Base-by-base conservation (phyloP, 2,329 filamentous ascomycete species). In the Alternaria infectoria region DNA sequence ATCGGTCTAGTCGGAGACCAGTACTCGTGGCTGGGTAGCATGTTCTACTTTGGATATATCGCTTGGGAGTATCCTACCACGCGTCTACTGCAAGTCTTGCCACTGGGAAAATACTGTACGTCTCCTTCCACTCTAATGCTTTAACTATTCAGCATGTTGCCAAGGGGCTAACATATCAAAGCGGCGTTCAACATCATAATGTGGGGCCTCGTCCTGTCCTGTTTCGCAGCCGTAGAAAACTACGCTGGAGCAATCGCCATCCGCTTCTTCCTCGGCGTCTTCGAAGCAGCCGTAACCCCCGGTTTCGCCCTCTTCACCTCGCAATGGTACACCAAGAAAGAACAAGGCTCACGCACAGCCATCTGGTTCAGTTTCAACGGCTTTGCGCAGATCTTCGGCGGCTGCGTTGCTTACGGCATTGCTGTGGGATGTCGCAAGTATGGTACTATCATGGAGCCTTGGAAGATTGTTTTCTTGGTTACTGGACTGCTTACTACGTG, bases 331-430 rank as follows among this genome's bases (percentile, higher is more conserved):
- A 92, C 90, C 1, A 89, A 89, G 75, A 83, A 83, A 57, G 90
- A 92, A 74, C 90, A 92, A 79, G 88, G 87, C 2, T 81, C 83
- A 0, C 81, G 90, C 9, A 87, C 86, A 1, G 86, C 85, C 5
- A 86, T 91, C 59, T 92, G 90, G 90, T 91, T 91, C 79, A 85
- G 82, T 54, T 91, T 90, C 81, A 90, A 90, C 65, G 88, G 88
- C 3, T 85, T 85, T 56, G 88, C 86, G 0, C 88, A 80, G 74
- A 88, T 91, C 15, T 82, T 90, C 36, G 89, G 89, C 8, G 89
- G 88, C 2, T 67, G 88, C 2, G 79, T 90, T 0, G 87, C 88
- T 1, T 91, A 90, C 68, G 88, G 88, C 2, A 89, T 91, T 45
- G 87, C 87, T 0, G 81, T 83, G 13, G 87, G 87, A 0, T 83